Evolutionary conservation across 345 rosid species (phyloP).

Genomic region (Populus davidiana): DNA sequence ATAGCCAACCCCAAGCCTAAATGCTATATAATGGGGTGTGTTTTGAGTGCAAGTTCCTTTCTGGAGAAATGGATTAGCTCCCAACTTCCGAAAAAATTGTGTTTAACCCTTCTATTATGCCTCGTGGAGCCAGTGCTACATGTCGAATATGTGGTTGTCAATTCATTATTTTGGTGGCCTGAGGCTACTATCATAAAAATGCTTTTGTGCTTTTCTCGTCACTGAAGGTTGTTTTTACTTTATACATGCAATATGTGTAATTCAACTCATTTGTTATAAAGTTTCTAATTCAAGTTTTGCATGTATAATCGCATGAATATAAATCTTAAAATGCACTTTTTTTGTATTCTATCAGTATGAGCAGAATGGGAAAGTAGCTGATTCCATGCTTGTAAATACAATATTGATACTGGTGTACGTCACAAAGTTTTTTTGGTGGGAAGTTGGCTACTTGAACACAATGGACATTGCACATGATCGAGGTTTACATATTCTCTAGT

Average conservation of each 20-base stretch:
- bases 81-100: neutral
- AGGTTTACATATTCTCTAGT: conserved; percentile 49
- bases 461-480: conserved; percentile 99
- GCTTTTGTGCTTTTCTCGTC: neutral
- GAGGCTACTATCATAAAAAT: neutral
- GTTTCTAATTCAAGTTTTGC: neutral
- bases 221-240: neutral
- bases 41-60: neutral
- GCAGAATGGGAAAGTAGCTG: conserved; percentile 68
- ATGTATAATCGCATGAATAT: neutral
- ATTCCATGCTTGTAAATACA: conserved; percentile 95
- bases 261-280: neutral
- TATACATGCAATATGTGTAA: neutral
- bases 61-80: neutral
- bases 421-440: conserved; percentile 99
- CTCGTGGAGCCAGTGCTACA: neutral
- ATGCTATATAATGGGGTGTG: too few species aligned
- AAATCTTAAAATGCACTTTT: conserved; percentile 8
- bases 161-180: neutral
- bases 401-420: conserved; percentile 80
- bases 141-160: neutral
- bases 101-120: neutral
- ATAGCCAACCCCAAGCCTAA: too few species aligned
- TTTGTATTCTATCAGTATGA: conserved; percentile 62
- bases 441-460: conserved; percentile 96